These are phyloP conservation scores for Hypholoma sublateritium DNA, from an alignment of 768 basidiomycete genomes.

Conservation along the genomic window DNA sequence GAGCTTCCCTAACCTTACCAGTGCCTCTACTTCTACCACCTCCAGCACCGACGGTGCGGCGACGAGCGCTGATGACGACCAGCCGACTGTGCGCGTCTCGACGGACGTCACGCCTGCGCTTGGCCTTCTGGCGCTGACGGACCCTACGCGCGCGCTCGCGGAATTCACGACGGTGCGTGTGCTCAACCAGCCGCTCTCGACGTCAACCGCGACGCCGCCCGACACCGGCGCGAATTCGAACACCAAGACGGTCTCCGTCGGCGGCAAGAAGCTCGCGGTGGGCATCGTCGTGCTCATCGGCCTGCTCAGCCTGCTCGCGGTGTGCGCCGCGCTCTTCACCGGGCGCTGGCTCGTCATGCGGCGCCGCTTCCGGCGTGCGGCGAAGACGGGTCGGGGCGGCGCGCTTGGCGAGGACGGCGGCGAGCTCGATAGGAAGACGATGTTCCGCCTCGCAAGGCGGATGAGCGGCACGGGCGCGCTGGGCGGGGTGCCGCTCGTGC, in stretches of 20 bases:
- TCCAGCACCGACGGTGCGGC: neutral
- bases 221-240: slow-evolving; percentile 10
- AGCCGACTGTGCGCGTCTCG: slow-evolving; percentile 9
- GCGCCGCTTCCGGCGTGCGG: slow-evolving; percentile 28
- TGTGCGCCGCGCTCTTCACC: slow-evolving; percentile 54
- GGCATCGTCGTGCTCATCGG: slow-evolving; percentile 66
- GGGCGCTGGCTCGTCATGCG: slow-evolving; percentile 50
- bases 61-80: neutral
- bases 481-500: slow-evolving; percentile 3
- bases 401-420: slow-evolving; percentile 6
- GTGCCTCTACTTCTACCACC: neutral
- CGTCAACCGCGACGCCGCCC: slow-evolving; percentile 11
- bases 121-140: slow-evolving; percentile 64
- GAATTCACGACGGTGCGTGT: slow-evolving; percentile 75
- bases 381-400: slow-evolving; percentile 1
- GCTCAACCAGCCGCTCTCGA: slow-evolving; percentile 54
- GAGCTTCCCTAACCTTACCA: slow-evolving; percentile 33
- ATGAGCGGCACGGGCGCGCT: slow-evolving; percentile 15
- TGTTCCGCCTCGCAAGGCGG: slow-evolving; percentile 37
- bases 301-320: slow-evolving; percentile 55
- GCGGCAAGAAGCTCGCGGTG: slow-evolving; percentile 45
- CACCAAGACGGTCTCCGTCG: slow-evolving; percentile 18
- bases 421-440: slow-evolving; percentile 20
- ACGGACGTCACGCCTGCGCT: slow-evolving; percentile 42
- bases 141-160: slow-evolving; percentile 56